phyloP scores from a whole-genome alignment of 495 filamentous ascomycete genomes.

The Amniculicola lignicola region DNA sequence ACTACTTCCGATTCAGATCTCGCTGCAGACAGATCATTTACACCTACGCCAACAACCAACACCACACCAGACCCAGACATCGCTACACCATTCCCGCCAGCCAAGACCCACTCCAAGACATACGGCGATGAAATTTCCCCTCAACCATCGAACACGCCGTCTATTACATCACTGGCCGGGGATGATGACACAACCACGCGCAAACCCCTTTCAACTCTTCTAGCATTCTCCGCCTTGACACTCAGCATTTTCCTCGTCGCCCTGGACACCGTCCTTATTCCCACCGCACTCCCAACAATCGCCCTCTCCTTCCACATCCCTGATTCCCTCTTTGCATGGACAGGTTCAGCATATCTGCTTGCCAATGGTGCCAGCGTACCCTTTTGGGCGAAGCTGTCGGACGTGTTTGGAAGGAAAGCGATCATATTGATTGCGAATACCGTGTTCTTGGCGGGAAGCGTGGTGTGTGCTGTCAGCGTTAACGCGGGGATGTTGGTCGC shows the following conservation, averaged over 20 bases:
- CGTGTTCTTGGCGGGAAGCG: conserved; percentile 36
- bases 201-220: conserved; percentile 16
- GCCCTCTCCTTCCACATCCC: conserved; percentile 25
- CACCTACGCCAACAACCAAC: background rate
- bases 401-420: conserved; percentile 39
- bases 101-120: too few relatives aligned
- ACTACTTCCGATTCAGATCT: too few relatives aligned
- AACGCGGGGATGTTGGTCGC: conserved; percentile 32
- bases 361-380: conserved; percentile 27
- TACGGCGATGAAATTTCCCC: too few relatives aligned
- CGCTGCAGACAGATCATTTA: too few relatives aligned
- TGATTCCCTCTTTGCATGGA: conserved; percentile 30
- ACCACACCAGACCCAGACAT: background rate
- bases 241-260: conserved; percentile 33
- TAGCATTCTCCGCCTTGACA: conserved; percentile 11
- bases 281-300: conserved; percentile 35
- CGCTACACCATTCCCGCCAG: too few relatives aligned
- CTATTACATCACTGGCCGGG: background rate
- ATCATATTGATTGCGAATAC: conserved; percentile 32
- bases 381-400: conserved; percentile 31
- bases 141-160: conserved; percentile 1
- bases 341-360: conserved; percentile 30
- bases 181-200: too few relatives aligned
- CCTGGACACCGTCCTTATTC: conserved; percentile 32
- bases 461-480: conserved; percentile 33